phyloP scores from a whole-genome alignment of 352 stramenopile species.

The Globisporangium sylvaticum region DNA sequence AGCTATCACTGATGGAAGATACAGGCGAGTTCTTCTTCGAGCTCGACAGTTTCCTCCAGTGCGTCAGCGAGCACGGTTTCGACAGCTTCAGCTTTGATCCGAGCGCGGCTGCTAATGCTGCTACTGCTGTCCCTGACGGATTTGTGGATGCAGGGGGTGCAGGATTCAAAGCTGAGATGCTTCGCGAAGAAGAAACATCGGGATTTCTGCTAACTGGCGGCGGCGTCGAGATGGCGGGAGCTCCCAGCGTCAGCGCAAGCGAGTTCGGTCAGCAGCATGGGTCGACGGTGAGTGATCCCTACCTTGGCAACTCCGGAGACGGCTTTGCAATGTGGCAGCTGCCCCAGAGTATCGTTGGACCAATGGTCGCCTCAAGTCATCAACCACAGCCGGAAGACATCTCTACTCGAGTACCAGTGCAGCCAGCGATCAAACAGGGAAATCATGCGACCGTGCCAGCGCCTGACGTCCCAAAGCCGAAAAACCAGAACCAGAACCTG shows the following conservation, averaged over 20 bases:
- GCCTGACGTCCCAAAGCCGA: conserved; percentile 35
- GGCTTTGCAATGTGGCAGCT: neutral
- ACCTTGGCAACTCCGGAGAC: no score
- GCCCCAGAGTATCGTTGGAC: neutral
- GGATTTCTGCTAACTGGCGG: neutral
- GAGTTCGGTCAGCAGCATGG: neutral
- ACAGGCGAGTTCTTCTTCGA: conserved; percentile 29
- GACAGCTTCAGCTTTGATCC: conserved; percentile 17
- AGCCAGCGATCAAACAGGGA: neutral
- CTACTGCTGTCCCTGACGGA: neutral
- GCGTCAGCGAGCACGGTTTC: conserved; percentile 14
- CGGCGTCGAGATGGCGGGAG: no score
- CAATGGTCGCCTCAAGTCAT: no score
- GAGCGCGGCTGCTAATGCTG: neutral
- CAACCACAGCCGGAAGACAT: neutral
- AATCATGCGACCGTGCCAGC: conserved; percentile 15
- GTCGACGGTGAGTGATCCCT: neutral
- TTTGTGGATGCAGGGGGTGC: no score
- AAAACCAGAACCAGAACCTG: conserved; percentile 24
- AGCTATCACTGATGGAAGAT: neutral
- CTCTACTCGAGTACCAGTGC: neutral
- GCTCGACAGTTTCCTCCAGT: conserved; percentile 42
- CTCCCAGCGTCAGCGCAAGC: neutral
- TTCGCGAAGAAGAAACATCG: neutral
- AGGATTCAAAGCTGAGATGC: neutral